Conservation (phyloP, 169 alveolate species). For the Babesia sp. region DNA sequence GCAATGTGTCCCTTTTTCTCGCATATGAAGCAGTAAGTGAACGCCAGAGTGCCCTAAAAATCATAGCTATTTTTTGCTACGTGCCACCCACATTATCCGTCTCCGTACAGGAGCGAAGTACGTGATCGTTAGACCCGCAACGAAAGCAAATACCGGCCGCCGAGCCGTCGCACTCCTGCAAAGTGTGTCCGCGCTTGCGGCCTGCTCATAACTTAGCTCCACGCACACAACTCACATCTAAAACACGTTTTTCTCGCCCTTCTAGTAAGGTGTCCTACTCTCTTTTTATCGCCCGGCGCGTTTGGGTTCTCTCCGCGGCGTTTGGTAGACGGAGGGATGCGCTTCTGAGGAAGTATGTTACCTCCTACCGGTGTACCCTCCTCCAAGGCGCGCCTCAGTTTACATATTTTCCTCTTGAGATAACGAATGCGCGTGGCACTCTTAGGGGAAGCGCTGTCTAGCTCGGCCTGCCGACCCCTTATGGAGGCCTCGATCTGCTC, state of each 20-base stretch:
- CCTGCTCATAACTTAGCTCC: constrained; percentile 3
- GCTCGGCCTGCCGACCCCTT: constrained; percentile 38
- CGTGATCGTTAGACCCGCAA: constrained; percentile 72
- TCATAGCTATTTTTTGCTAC: not conserved
- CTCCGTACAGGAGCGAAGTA: constrained; percentile 38
- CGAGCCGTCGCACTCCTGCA: constrained; percentile 43
- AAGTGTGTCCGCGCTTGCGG: constrained; percentile 59
- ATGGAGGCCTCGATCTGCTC: constrained; percentile 36
- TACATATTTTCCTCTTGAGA: constrained; percentile 32
- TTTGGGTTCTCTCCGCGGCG: not conserved
- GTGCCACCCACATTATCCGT: not conserved
- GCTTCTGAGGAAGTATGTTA: constrained; percentile 43
- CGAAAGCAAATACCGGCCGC: constrained; percentile 56
- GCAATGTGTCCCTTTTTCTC: constrained; percentile 70
- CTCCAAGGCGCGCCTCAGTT: constrained; percentile 32
- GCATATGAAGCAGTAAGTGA: constrained; percentile 69
- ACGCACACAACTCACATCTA: constrained; percentile 20
- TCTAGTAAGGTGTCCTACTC: not conserved
- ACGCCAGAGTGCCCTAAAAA: constrained; percentile 42
- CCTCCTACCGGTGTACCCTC: constrained; percentile 48
- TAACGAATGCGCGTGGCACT: constrained; percentile 38
- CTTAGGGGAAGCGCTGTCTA: constrained; percentile 21
- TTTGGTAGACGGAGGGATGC: not conserved
- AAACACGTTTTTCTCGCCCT: constrained; percentile 37
- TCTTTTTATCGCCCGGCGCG: not conserved